Percentiles rank a stretch among this genome's conserved stretches.
phyloP scores from a whole-genome alignment of 1,284 basidiomycete species.

The Gymnopus androsaceus region DNA sequence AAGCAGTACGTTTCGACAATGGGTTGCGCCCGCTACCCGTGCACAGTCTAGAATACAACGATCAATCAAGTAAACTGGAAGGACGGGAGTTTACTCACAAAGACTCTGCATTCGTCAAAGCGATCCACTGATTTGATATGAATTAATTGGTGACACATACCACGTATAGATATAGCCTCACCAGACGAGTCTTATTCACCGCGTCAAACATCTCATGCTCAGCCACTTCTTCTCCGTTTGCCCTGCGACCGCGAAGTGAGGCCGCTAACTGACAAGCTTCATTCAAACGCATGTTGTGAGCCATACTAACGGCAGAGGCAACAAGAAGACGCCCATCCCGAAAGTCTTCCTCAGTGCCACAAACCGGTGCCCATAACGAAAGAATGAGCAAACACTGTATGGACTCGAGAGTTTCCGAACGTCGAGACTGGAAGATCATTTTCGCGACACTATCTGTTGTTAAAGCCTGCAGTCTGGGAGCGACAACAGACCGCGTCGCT shows the following conservation, averaged over 20 bases:
- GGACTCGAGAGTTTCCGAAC: constrained; percentile 11
- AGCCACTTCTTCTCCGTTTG: constrained; percentile 5
- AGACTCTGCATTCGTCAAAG: constrained; percentile 17
- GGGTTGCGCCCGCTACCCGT: constrained; percentile 18
- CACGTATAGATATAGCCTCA: no score
- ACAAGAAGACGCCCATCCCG: constrained; percentile 15
- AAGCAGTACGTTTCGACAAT: constrained; percentile 13
- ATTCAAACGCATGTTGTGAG: constrained; percentile 17
- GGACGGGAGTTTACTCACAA: constrained; percentile 9
- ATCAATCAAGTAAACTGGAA: background rate
- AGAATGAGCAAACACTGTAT: constrained; percentile 16
- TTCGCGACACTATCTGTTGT: constrained; percentile 11
- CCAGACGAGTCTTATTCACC: constrained; percentile 16
- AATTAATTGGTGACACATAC: background rate
- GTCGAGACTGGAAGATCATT: constrained; percentile 13
- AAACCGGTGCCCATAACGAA: constrained; percentile 16
- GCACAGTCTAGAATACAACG: constrained; percentile 9
- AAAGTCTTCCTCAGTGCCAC: constrained; percentile 6
- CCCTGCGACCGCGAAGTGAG: background rate
- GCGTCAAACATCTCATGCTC: constrained; percentile 5
- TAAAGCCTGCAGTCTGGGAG: constrained; percentile 10
- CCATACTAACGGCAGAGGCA: constrained; percentile 19
- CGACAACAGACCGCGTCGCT: background rate
- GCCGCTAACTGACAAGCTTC: constrained; percentile 12
- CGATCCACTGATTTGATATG: constrained; percentile 14